Conservation (phyloP, 208 protist species). For the Trypanosoma melophagium region DNA sequence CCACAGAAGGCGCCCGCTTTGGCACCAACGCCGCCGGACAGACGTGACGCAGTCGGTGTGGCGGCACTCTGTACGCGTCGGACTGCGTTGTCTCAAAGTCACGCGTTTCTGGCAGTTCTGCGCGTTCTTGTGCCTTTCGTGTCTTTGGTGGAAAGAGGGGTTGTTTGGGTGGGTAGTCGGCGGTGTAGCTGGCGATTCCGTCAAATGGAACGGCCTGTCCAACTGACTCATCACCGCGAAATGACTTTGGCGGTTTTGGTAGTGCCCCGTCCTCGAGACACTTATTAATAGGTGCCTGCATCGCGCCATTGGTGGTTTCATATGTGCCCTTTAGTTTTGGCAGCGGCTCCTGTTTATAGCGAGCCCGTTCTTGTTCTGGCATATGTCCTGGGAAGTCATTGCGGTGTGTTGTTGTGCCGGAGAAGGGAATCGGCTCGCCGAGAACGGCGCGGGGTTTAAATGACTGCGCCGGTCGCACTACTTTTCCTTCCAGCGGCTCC, state of each 20-base stretch:
- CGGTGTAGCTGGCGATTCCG: slow-evolving; percentile 85
- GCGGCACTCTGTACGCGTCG: slow-evolving; percentile 60
- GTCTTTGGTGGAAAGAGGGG: slow-evolving; percentile 38
- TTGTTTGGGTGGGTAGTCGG: slow-evolving; percentile 85
- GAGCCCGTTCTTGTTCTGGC: slow-evolving; percentile 67
- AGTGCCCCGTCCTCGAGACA: slow-evolving; percentile 45
- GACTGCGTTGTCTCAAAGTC: slow-evolving; percentile 80
- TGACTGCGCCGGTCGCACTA: slow-evolving; percentile 75
- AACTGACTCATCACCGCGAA: slow-evolving; percentile 64
- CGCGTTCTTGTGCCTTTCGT: slow-evolving; percentile 21
- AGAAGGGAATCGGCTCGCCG: slow-evolving; percentile 67
- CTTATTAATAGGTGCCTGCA: slow-evolving; percentile 75
- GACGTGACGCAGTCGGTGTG: slow-evolving; percentile 53
- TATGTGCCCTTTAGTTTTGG: slow-evolving; percentile 82
- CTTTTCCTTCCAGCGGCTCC: slow-evolving; percentile 70
- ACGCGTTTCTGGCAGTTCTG: slow-evolving; percentile 67
- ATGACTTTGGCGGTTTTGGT: slow-evolving; percentile 76
- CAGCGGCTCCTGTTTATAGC: slow-evolving; percentile 68
- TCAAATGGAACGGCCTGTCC: slow-evolving; percentile 70
- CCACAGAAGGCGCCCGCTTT: slow-evolving; percentile 61
- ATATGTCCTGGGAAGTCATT: slow-evolving; percentile 88
- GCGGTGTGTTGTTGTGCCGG: slow-evolving; percentile 82
- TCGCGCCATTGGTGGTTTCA: slow-evolving; percentile 78
- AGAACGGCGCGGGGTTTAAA: slow-evolving; percentile 77
- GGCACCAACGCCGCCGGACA: slow-evolving; percentile 78